Percentiles rank a stretch among this genome's conserved stretches.
phyloP scores from a whole-genome alignment of 176 grass and related monocot species.

The Rhynchospora tenuis region DNA sequence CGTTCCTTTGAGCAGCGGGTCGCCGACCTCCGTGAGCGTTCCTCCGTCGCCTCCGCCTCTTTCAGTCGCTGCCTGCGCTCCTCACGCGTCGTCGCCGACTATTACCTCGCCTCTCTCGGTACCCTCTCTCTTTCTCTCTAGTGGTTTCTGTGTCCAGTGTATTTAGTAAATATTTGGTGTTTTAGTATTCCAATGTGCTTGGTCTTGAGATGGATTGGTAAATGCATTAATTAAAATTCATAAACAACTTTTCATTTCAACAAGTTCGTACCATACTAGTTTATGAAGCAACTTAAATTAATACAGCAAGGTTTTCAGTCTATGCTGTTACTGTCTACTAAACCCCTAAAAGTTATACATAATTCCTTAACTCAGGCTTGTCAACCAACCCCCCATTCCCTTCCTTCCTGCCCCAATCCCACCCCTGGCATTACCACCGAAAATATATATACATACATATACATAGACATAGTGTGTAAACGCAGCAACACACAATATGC shows the following conservation, averaged over 20 bases:
- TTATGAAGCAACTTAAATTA: neutral
- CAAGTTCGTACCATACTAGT: neutral
- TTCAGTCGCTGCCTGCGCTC: slow-evolving; percentile 50
- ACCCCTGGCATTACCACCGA: too few species aligned
- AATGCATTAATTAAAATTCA: neutral
- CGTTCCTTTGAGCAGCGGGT: slow-evolving; percentile 27
- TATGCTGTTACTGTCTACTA: neutral
- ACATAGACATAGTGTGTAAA: too few species aligned
- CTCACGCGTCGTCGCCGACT: slow-evolving; percentile 40
- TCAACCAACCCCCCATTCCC: neutral
- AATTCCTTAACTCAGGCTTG: neutral
- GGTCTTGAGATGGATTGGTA: neutral
- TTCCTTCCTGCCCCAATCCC: neutral
- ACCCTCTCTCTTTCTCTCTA: neutral
- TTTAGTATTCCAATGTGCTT: neutral
- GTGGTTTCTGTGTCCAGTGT: neutral
- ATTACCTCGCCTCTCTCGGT: slow-evolving; percentile 48
- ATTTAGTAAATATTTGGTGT: neutral
- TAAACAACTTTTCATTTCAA: neutral
- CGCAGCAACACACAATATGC: too few species aligned
- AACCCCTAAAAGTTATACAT: neutral
- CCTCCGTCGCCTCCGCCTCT: slow-evolving; percentile 22
- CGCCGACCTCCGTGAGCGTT: slow-evolving; percentile 15
- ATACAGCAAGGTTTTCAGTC: neutral
- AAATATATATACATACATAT: too few species aligned